Evolutionary conservation across 208 protist genomes (phyloP).

Genomic region (Tritrichomonas musculus): DNA sequence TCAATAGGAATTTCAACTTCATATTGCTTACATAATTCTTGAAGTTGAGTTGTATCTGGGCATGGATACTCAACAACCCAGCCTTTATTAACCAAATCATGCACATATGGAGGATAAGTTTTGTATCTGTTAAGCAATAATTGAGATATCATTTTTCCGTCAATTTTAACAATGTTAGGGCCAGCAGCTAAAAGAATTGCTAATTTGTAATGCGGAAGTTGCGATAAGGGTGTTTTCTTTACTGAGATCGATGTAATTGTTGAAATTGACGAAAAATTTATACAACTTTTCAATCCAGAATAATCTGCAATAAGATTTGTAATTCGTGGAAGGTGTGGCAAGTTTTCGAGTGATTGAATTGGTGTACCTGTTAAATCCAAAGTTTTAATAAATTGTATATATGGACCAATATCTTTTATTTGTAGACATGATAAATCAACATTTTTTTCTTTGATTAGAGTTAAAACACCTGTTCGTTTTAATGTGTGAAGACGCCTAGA

Average conservation of each 20-base stretch:
- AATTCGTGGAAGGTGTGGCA: neutral
- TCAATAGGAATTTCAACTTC: no score
- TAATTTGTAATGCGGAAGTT: neutral
- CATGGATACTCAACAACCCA: neutral
- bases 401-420: no score
- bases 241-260: neutral
- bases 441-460: no score
- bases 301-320: constrained; percentile 12
- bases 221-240: neutral
- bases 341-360: no score
- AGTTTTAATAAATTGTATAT: no score
- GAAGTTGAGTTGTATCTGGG: neutral
- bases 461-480: no score
- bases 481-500: no score
- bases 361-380: no score
- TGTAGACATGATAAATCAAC: no score
- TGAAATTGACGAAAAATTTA: neutral
- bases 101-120: neutral
- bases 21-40: neutral
- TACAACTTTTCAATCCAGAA: neutral
- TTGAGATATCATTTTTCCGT: neutral
- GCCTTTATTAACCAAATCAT: neutral
- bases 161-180: neutral
- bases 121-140: neutral
- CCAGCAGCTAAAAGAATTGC: neutral